Evolutionary conservation across 805 yeast species (phyloP), one percentile per base, ranked within the genome.

Genomic region (Ogataea pilisensis): DNA sequence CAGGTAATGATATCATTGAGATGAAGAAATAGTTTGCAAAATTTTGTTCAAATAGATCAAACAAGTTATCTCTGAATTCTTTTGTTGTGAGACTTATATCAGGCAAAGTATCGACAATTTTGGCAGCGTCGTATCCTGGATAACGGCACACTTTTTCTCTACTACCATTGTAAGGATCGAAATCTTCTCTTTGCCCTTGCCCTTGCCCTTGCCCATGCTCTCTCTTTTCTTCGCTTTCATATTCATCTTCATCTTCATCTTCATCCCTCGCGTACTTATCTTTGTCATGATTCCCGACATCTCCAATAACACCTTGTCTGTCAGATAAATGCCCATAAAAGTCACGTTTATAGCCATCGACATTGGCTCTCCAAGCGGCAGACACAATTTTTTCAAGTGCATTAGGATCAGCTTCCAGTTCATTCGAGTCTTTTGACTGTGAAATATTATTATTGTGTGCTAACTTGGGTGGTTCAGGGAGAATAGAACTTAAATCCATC

Each of bases 251-350:
- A 31, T 53, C 57, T 14, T 41, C 3, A 29, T 31, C 7, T 22
- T 38, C 38, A 31, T 46, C 31, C 13, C 26, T 19, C 28, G 25
- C 31, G 16, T 35, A 27, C 2, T 39, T 37, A 7, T 36, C 41
- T 1, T 42, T 43, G 5, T 43, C 52, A 9, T 43, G 49, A 14
- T 46, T n/a, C n/a, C n/a, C n/a, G n/a, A n/a, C n/a, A n/a, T n/a
- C 49, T 34, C 59, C 64, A 4, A 48, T 26, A 19, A 56, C 58
- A 24, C 57, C 56, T 35, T 59, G 63, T 27, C 66, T 41, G 3
- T 65, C 66, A 1, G 65, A 60, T 2, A 62, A 51, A 3, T 66
- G 68, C 0, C 68, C 68, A 39, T 63, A 63, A 40, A 62, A 63
- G 17, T 56, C 64, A 3, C 64, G 60, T 14, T 48, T 40, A 1